Base-by-base conservation (phyloP, 768 basidiomycete genomes). In the Leccinum variicolor region DNA sequence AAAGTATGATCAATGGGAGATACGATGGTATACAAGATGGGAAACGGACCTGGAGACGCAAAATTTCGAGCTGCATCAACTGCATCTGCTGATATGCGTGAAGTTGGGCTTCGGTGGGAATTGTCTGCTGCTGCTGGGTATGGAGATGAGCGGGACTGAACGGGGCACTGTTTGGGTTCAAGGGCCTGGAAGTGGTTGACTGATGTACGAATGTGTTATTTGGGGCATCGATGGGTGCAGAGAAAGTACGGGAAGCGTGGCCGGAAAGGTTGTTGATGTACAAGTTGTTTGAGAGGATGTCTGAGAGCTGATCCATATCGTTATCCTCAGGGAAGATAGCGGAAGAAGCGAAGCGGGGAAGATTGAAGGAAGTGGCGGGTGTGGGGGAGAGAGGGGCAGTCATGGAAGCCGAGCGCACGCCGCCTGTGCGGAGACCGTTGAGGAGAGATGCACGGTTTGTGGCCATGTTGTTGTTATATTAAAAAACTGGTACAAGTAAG, bases 381-480 rank as follows among this genome's bases (percentile, higher is more conserved):
- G 84, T 84, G 54, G 89, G 86, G 49, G 87, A 86, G 73, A 88
- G 85, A 43, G 90, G 88, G 19, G 83, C 73, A 62, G 55, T 50
- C 60, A 70, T 70, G 56, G 89, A 89, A 47, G 80, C 67, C n/a
- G 91, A 86, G 65, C 92, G 88, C 59, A 94, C 92, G 50, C 92
- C 92, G 70, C 92, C 92, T 54, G 92, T 94, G 71, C 92, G 89
- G 68, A 94, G 90, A 65, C 89, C 90, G 59, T 87, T 80, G 73
- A 94, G 90, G 68, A 94, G 90, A 60, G 90, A 89, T 52, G 92
- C 90, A 66, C 92, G 89, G 61, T 78, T 75, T 72, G 77, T 72
- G 53, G 81, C 73, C 80, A 82, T 81, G 15, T 23, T 19, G n/a
- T 36, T 36, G 34, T 29, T 51, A 51, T 47, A 69, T 66, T 64